Conservation (phyloP, 768 basidiomycete species). For the Chalciporus sphaerocephalus region DNA sequence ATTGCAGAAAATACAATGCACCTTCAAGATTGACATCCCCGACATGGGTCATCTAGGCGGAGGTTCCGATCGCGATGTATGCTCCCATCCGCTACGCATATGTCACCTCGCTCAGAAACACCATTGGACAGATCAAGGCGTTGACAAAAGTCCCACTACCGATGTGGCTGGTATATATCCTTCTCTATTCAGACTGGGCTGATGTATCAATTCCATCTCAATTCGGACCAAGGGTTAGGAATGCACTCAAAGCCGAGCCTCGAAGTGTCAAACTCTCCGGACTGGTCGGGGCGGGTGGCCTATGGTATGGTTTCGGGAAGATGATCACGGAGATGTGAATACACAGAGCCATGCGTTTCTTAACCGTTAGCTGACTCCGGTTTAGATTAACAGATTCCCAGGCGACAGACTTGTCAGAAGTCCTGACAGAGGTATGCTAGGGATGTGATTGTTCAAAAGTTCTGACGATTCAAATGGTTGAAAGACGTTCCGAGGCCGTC, state of each 20-base stretch:
- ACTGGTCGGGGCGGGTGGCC: conserved; percentile 81
- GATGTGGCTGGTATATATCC: conserved; percentile 85
- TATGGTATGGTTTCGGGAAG: conserved; percentile 92
- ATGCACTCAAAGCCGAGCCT: conserved; percentile 86
- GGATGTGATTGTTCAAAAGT: conserved; percentile 8
- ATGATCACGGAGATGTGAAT: conserved; percentile 78
- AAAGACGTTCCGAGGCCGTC: conserved; percentile 72
- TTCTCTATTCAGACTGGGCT: conserved; percentile 84
- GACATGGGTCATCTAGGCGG: conserved; percentile 89
- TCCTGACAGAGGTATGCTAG: conserved; percentile 59
- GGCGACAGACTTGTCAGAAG: conserved; percentile 63
- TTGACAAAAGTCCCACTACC: conserved; percentile 78
- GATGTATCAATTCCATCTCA: conserved; percentile 81
- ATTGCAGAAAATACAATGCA: conserved; percentile 84
- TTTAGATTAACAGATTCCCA: conserved; percentile 72
- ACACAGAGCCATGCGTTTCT: background rate
- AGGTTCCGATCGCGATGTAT: conserved; percentile 77
- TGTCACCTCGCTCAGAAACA: conserved; percentile 7
- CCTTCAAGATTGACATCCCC: conserved; percentile 80
- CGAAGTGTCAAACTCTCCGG: conserved; percentile 77
- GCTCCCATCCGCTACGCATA: conserved; percentile 21
- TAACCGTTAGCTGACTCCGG: conserved; percentile 1
- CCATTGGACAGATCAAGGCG: conserved; percentile 58
- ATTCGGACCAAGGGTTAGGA: conserved; percentile 71
- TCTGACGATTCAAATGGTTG: background rate